Base-by-base conservation (phyloP, 2,329 filamentous ascomycete species). In the Scedosporium dehoogii region DNA sequence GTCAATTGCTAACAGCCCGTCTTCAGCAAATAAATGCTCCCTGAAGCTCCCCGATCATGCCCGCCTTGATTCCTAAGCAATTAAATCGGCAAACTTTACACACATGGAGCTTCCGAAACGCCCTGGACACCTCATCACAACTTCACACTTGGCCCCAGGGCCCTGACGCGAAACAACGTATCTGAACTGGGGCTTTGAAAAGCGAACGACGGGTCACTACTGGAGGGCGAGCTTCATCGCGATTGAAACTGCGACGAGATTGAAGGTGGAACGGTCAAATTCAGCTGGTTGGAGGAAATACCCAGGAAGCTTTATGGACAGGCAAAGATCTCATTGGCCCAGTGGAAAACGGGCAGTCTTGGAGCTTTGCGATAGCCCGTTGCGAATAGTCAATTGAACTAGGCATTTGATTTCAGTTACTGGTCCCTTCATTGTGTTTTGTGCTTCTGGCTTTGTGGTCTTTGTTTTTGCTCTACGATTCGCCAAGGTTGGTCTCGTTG, bases 71-170 rank as follows among this genome's bases (percentile, higher is more conserved):
- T n/a, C 53, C 42, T 62, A 6, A 46, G 51, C 16, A 18, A 60
- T 38, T 48, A 42, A 53, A 58, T 44, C 38, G 51, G 56, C 51
- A 62, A 62, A 16, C 12, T 6, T 25, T 33, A 60, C 42, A 23
- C 33, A 12, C 33, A 29, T 60, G 59, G 48, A 60, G 59, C 59
- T 60, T 60, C 21, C 59, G 59, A 55, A 51, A 59, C 58, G 38
- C 29, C 42, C 25, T 42, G 12, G 21, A 16, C 33, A 9, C 42
- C 25, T 18, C 23, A 23, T 18, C 59, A 41, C 44, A 25, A 12
- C 44, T 41, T 38, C n/a, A 18, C 51, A 55, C 23, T 7, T 23
- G 51, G 29, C 23, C 51, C 33, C 12, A 23, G 14, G 51, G 51
- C 51, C 51, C 7, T 23, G 51, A 10, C 51, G 18, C 23, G 18